phyloP scores from a whole-genome alignment of 768 basidiomycete genomes.

The Boletus huronensis region DNA sequence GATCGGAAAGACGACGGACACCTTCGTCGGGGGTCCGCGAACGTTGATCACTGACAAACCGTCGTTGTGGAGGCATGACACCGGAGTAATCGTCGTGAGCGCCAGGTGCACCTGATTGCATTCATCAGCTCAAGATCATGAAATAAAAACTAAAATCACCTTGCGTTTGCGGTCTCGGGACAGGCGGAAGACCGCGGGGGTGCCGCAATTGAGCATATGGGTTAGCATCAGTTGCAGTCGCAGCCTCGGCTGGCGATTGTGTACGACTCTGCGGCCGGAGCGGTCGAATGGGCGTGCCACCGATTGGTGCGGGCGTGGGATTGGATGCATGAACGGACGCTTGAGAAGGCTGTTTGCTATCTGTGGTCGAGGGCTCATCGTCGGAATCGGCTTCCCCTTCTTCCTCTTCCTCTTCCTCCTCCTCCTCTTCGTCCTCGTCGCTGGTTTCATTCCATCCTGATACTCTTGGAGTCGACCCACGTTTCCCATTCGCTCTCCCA shows the following conservation, averaged over 20 bases:
- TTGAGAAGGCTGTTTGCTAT: conserved; percentile 34
- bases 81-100: conserved; percentile 45
- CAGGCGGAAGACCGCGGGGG: conserved; percentile 62
- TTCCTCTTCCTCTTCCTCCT: conserved; percentile 76
- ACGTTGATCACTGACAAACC: conserved; percentile 52
- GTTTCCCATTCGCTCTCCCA: conserved; percentile 49
- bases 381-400: conserved; percentile 67
- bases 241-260: conserved; percentile 28
- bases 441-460: conserved; percentile 66
- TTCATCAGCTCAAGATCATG: conserved; percentile 5
- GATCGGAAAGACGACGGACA: conserved; percentile 53
- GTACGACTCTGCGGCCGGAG: conserved; percentile 30
- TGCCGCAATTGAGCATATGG: conserved; percentile 51
- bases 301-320: conserved; percentile 17
- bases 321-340: conserved; percentile 14
- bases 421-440: conserved; percentile 77
- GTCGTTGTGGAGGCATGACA: conserved; percentile 39
- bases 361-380: conserved; percentile 34
- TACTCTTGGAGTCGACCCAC: conserved; percentile 38
- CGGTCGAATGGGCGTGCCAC: conserved; percentile 25
- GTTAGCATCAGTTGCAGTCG: conserved; percentile 32
- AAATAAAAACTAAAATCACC: conserved; percentile 35
- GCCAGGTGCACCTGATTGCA: conserved; percentile 27
- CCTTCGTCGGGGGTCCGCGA: conserved; percentile 58
- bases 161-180: conserved; percentile 46